Conservation (phyloP, 805 yeast species). For the Cyberlindnera veronae region DNA sequence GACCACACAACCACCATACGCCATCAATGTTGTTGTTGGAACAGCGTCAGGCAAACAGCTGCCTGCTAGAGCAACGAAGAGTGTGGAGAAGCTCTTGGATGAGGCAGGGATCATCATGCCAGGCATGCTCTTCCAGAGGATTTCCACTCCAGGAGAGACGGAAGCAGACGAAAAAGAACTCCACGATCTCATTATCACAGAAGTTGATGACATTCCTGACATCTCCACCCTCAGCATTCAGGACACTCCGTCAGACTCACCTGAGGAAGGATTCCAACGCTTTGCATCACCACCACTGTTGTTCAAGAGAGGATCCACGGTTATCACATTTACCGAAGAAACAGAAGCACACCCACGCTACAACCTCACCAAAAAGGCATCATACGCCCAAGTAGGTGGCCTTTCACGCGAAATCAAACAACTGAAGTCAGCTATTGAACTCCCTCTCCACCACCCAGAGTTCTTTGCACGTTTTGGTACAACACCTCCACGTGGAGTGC, state of each 20-base stretch:
- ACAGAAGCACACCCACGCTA: slow-evolving; percentile 37
- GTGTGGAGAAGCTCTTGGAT: slow-evolving; percentile 40
- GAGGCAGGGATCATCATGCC: slow-evolving; percentile 63
- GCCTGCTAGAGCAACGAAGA: slow-evolving; percentile 27
- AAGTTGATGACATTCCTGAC: slow-evolving; percentile 36
- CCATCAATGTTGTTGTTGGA: slow-evolving; percentile 35
- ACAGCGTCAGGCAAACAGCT: slow-evolving; percentile 21
- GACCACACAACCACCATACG: slow-evolving; percentile 46
- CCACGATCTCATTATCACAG: slow-evolving; percentile 20
- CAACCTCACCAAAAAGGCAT: slow-evolving; percentile 38
- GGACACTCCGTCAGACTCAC: slow-evolving; percentile 16
- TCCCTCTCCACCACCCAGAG: slow-evolving; percentile 77
- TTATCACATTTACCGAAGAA: slow-evolving; percentile 24
- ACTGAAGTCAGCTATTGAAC: slow-evolving; percentile 63
- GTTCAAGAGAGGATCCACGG: slow-evolving; percentile 36
- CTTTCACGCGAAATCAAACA: slow-evolving; percentile 56
- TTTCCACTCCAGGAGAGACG: slow-evolving; percentile 17
- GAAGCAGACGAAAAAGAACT: slow-evolving; percentile 19
- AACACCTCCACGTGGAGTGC: slow-evolving; percentile 89
- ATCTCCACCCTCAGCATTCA: slow-evolving; percentile 35
- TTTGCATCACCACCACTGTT: slow-evolving; percentile 47
- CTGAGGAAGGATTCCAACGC: slow-evolving; percentile 14
- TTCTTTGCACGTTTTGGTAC: slow-evolving; percentile 83
- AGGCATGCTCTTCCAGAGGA: slow-evolving; percentile 38
- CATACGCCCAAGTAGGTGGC: slow-evolving; percentile 74